Percentiles rank a stretch among this genome's conserved stretches.
Conservation (phyloP, 495 filamentous ascomycete genomes). For the Hypoxylon cercidicola region DNA sequence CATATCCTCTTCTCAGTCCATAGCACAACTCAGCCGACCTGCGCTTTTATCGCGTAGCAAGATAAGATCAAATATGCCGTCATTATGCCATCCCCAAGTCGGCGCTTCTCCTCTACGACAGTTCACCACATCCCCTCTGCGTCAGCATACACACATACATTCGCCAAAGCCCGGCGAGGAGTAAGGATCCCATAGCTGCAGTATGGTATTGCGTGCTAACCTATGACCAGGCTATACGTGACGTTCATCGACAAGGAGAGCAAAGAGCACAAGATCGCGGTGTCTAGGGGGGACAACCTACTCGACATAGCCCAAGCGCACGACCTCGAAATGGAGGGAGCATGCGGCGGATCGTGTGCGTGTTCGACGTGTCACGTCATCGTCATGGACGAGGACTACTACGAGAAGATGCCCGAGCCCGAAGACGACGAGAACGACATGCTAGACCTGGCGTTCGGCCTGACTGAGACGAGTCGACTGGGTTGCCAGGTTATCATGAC, state of each 20-base stretch:
- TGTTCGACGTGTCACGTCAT: conserved; percentile 99
- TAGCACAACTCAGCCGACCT: conserved; percentile 19
- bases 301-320: conserved; percentile 94
- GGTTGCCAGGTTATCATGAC: conserved; percentile 95
- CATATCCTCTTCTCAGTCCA: conserved; percentile 7
- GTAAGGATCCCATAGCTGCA: conserved; percentile 62
- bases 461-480: conserved; percentile 95
- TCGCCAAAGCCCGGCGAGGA: conserved; percentile 94
- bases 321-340: conserved; percentile 98
- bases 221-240: conserved; percentile 74
- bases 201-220: conserved; percentile 10
- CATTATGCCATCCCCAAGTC: conserved; percentile 17
- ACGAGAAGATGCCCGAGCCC: conserved; percentile 91
- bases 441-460: conserved; percentile 93
- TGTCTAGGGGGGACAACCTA: conserved; percentile 87
- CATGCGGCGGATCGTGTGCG: conserved; percentile 94
- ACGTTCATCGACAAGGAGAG: conserved; percentile 97
- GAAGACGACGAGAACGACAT: conserved; percentile 99
- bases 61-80: conserved; percentile 21
- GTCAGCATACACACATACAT: conserved; percentile 79
- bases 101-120: conserved; percentile 52
- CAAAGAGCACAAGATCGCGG: conserved; percentile 75
- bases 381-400: conserved; percentile 82
- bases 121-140: conserved; percentile 72
- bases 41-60: conserved; percentile 18